Percentiles rank a stretch among this genome's conserved stretches.
Conservation (phyloP, 2,329 filamentous ascomycete species). For the Bipolaris gigantea region DNA sequence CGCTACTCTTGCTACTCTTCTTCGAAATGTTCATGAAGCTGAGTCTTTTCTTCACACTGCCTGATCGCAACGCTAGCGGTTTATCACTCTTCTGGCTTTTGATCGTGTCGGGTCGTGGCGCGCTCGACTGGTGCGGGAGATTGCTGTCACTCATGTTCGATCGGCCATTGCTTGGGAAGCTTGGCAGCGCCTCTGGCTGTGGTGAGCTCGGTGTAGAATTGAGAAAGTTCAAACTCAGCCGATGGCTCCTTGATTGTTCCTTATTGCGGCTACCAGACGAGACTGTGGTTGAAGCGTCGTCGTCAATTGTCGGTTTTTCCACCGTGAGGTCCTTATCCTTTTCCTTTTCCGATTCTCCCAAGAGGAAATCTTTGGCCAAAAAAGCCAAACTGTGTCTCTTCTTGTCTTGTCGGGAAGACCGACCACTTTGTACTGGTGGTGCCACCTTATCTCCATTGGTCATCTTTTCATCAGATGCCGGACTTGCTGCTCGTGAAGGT, state of each 20-base stretch:
- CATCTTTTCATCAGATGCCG: conserved; percentile 24
- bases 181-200: conserved; percentile 34
- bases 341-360: conserved; percentile 22
- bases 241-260: conserved; percentile 29
- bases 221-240: conserved; percentile 36
- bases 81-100: conserved; percentile 48
- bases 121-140: conserved; percentile 17
- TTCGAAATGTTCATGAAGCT: conserved; percentile 76
- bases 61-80: conserved; percentile 49
- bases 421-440: conserved; percentile 26
- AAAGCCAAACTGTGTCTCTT: conserved; percentile 45
- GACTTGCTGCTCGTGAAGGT: conserved; percentile 34
- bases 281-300: conserved; percentile 26
- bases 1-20: conserved; percentile 63
- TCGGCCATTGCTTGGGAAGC: conserved; percentile 20
- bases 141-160: conserved; percentile 25
- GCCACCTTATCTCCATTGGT: conserved; percentile 30
- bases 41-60: conserved; percentile 72
- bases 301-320: conserved; percentile 24
- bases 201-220: conserved; percentile 30
- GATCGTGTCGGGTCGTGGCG: conserved; percentile 32
- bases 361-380: conserved; percentile 41
- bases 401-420: conserved; percentile 43
- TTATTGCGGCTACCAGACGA: conserved; percentile 40
- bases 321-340: conserved; percentile 16